Conservation (phyloP, 768 basidiomycete genomes). For the Lactifluus rugatus region DNA sequence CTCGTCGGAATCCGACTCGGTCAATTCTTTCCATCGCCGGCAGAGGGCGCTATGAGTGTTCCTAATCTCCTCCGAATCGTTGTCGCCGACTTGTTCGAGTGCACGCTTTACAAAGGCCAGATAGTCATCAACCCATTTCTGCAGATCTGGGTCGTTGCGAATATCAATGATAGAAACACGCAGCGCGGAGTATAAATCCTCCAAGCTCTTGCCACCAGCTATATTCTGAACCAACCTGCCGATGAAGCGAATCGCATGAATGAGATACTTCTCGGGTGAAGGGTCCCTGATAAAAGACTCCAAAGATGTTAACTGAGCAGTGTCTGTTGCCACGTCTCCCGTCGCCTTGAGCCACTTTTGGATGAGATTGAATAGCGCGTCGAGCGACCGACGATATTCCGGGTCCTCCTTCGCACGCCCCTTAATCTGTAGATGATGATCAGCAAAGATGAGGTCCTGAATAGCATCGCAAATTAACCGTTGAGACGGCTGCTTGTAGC, state of each 20-base stretch:
- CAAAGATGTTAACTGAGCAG: slow-evolving; percentile 37
- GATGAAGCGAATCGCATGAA: slow-evolving; percentile 37
- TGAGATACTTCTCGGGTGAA: slow-evolving; percentile 51
- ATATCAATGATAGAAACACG: slow-evolving; percentile 39
- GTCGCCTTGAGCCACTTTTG: slow-evolving; percentile 48
- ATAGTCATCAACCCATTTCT: slow-evolving; percentile 46
- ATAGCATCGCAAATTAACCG: slow-evolving; percentile 28
- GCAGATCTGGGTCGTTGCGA: slow-evolving; percentile 43
- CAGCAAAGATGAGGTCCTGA: not conserved
- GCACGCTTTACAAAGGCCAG: slow-evolving; percentile 37
- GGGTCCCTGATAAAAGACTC: slow-evolving; percentile 51
- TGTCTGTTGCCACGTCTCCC: slow-evolving; percentile 39
- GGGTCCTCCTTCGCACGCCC: slow-evolving; percentile 55
- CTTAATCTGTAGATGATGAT: slow-evolving; percentile 37
- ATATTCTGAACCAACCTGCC: slow-evolving; percentile 43
- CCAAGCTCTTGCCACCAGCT: slow-evolving; percentile 40
- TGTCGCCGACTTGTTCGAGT: slow-evolving; percentile 44
- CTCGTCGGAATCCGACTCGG: slow-evolving; percentile 35
- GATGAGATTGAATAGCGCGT: slow-evolving; percentile 46
- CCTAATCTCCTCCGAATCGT: slow-evolving; percentile 37
- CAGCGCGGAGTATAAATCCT: slow-evolving; percentile 35
- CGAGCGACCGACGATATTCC: slow-evolving; percentile 46
- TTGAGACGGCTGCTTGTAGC: slow-evolving; percentile 43
- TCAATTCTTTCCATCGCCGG: slow-evolving; percentile 39
- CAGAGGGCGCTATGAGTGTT: slow-evolving; percentile 36